Evolutionary conservation across 1,139 yeast species (phyloP).

Genomic region (Suzukiozyma palmioleophila): DNA sequence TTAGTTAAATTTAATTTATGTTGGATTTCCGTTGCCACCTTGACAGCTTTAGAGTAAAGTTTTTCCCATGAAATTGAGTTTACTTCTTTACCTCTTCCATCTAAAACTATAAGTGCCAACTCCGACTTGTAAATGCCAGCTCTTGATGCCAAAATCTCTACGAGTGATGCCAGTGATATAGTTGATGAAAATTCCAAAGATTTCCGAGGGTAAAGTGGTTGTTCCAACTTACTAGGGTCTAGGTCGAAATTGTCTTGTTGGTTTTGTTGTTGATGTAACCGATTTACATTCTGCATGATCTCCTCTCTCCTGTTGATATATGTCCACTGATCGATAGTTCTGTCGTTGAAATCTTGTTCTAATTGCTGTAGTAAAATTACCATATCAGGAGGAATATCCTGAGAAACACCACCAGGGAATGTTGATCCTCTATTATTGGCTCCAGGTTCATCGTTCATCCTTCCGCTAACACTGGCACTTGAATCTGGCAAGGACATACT

Average conservation of each 20-base stretch:
- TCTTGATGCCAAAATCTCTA: conserved; percentile 58
- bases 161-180: conserved; percentile 9
- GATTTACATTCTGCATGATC: conserved; percentile 36
- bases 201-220: conserved; percentile 60
- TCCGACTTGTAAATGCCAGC: conserved; percentile 64
- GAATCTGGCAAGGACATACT: not conserved
- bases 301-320: conserved; percentile 45
- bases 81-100: conserved; percentile 76
- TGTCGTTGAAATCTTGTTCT: conserved; percentile 42
- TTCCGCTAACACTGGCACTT: not conserved
- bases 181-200: conserved; percentile 15
- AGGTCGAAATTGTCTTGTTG: conserved; percentile 20
- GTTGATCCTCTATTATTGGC: conserved; percentile 2
- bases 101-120: conserved; percentile 69
- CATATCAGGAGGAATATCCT: conserved; percentile 48
- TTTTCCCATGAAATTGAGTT: conserved; percentile 86
- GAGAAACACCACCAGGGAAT: conserved; percentile 8
- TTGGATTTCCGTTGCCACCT: conserved; percentile 80
- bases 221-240: conserved; percentile 41
- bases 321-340: conserved; percentile 46
- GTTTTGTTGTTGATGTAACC: conserved; percentile 33
- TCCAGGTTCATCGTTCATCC: conserved; percentile 1
- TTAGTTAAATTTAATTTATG: conserved; percentile 68
- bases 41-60: conserved; percentile 75
- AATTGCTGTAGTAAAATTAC: conserved; percentile 38